Conservation (phyloP, 2,329 filamentous ascomycete species). For the Cordyceps farinosa region DNA sequence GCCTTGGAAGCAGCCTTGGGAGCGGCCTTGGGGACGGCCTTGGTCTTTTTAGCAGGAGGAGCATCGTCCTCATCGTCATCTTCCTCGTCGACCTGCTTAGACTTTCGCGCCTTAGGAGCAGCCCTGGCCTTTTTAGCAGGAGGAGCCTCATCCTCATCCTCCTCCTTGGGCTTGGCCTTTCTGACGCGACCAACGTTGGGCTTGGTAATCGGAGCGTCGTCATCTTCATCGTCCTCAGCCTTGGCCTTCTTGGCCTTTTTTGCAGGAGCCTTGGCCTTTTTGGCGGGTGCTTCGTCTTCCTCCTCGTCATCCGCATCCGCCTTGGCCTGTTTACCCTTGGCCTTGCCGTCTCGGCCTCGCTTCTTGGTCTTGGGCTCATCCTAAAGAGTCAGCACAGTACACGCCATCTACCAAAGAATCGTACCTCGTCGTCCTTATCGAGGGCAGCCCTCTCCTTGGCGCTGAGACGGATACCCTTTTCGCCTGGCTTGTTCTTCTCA, state of each 20-base stretch:
- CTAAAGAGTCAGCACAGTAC: neutral
- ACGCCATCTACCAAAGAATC: too few relatives aligned
- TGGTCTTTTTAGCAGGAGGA: slow-evolving; percentile 25
- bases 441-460: slow-evolving; percentile 33
- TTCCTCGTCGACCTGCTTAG: slow-evolving; percentile 24
- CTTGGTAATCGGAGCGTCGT: neutral
- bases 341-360: slow-evolving; percentile 27
- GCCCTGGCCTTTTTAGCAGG: slow-evolving; percentile 22
- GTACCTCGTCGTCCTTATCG: slow-evolving; percentile 11
- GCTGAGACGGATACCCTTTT: slow-evolving; percentile 57
- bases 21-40: slow-evolving; percentile 22
- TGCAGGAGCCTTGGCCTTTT: slow-evolving; percentile 32
- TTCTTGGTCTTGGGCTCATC: slow-evolving; percentile 29
- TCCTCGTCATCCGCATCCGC: slow-evolving; percentile 34
- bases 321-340: slow-evolving; percentile 20
- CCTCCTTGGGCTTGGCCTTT: slow-evolving; percentile 20
- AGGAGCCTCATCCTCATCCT: slow-evolving; percentile 16
- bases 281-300: slow-evolving; percentile 25
- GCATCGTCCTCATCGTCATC: slow-evolving; percentile 33
- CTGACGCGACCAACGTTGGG: slow-evolving; percentile 21
- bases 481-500: slow-evolving; percentile 67
- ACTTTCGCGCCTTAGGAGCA: neutral
- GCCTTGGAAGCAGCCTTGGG: slow-evolving; percentile 1
- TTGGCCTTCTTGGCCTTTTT: slow-evolving; percentile 30
- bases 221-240: neutral